phyloP scores from a whole-genome alignment of 1,284 basidiomycete genomes.

The Rhodotorula sp. region DNA sequence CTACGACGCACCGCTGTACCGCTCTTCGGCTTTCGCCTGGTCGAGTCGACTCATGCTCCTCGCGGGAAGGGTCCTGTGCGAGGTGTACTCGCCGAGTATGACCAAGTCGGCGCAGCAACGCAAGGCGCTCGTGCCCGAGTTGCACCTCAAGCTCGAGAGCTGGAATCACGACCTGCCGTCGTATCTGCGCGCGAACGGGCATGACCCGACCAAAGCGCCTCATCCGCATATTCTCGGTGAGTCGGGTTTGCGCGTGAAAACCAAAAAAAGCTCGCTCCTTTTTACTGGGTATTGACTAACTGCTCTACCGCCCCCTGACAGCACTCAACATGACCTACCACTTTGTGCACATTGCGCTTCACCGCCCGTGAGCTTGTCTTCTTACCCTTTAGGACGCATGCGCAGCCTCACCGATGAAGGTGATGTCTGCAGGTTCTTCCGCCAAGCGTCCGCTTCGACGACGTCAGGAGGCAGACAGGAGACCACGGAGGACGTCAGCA shows the following conservation, averaged over 20 bases:
- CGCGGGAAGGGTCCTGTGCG: constrained; percentile 24
- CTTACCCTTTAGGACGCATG: neutral
- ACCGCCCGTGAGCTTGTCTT: constrained; percentile 17
- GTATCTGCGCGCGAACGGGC: constrained; percentile 23
- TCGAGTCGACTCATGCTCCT: constrained; percentile 20
- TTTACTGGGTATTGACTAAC: too few relatives aligned
- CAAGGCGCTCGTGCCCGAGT: constrained; percentile 28
- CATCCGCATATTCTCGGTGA: constrained; percentile 31
- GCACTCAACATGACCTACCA: constrained; percentile 16
- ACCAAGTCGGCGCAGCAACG: constrained; percentile 14
- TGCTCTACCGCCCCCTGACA: neutral
- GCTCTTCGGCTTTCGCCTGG: constrained; percentile 34
- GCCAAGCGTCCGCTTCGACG: constrained; percentile 16
- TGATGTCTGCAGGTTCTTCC: constrained; percentile 25
- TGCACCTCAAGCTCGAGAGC: constrained; percentile 35
- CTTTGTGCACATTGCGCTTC: constrained; percentile 21
- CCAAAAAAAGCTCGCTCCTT: neutral
- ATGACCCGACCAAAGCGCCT: constrained; percentile 29
- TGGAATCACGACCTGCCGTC: constrained; percentile 37
- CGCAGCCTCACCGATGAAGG: neutral
- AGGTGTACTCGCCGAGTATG: constrained; percentile 26
- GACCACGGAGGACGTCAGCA: constrained; percentile 18
- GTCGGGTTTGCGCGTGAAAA: neutral
- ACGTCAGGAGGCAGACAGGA: constrained; percentile 4
- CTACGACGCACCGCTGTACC: constrained; percentile 35